phyloP scores from a whole-genome alignment of 2,329 filamentous ascomycete genomes.

The Fusarium succisae region DNA sequence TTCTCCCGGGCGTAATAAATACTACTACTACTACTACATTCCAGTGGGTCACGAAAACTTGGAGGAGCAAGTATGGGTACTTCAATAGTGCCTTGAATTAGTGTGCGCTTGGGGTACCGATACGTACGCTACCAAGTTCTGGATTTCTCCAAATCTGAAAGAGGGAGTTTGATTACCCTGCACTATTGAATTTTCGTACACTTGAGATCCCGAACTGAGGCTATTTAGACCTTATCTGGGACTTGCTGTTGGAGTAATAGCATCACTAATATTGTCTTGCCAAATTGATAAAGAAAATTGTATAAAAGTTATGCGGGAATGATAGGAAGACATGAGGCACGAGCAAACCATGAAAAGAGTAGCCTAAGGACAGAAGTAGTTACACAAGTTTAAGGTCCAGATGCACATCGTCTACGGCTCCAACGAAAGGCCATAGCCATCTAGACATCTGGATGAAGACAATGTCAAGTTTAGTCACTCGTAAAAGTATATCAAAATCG shows the following conservation, averaged over 20 bases:
- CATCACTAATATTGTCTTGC: accelerated
- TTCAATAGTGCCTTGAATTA: background rate
- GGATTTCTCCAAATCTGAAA: background rate
- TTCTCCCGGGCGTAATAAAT: no score
- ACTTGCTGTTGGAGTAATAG: accelerated
- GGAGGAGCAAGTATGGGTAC: background rate
- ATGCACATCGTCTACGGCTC: accelerated
- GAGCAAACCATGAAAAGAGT: accelerated
- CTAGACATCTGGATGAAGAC: accelerated
- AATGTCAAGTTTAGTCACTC: no score
- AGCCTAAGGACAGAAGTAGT: accelerated
- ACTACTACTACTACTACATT: no score
- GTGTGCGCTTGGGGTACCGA: background rate
- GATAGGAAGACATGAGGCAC: accelerated
- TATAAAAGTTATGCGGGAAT: accelerated
- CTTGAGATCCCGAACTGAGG: accelerated
- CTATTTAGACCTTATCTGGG: background rate
- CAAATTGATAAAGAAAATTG: accelerated
- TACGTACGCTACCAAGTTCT: background rate
- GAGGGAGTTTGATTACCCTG: background rate
- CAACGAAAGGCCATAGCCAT: accelerated
- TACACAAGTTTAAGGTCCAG: accelerated
- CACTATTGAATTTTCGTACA: background rate
- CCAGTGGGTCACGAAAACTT: slow-evolving; percentile 12
- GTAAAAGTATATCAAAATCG: accelerated